phyloP scores from a whole-genome alignment of 208 protist species.

The Kentomonas sorsogonicus region DNA sequence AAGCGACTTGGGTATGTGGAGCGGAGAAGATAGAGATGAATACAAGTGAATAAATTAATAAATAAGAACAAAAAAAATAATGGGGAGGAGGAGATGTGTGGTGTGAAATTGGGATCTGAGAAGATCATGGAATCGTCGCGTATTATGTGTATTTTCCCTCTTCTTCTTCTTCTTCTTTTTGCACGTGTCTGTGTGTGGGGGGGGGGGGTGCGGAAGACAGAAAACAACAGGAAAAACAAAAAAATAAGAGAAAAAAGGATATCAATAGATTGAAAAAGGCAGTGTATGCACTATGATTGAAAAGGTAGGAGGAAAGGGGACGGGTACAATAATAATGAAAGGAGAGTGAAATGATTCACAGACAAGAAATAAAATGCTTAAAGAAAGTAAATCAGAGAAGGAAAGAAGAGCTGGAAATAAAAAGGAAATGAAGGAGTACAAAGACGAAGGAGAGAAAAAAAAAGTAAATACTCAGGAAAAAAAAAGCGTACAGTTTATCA shows the following conservation, averaged over 20 bases:
- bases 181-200: too few species aligned
- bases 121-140: too few species aligned
- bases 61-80: slow-evolving; percentile 7
- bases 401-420: slow-evolving; percentile 1
- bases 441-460: slow-evolving; percentile 3
- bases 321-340: slow-evolving; percentile 12
- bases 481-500: slow-evolving; percentile 1
- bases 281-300: too few species aligned
- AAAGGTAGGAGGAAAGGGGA: too few species aligned
- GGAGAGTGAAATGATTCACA: not conserved
- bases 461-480: slow-evolving; percentile 12
- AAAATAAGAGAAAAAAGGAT: too few species aligned
- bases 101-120: slow-evolving; percentile 5
- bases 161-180: too few species aligned
- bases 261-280: too few species aligned
- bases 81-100: not conserved
- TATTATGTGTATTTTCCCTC: too few species aligned
- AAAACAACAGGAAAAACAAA: slow-evolving; percentile 18
- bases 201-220: too few species aligned
- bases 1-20: not conserved
- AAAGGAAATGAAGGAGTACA: slow-evolving; percentile 2
- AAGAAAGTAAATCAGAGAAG: not conserved
- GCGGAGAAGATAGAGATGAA: not conserved
- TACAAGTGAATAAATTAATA: not conserved
- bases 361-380: not conserved